Evolutionary conservation across 2,329 filamentous ascomycete species (phyloP).

Genomic region (Didymella glomerata): DNA sequence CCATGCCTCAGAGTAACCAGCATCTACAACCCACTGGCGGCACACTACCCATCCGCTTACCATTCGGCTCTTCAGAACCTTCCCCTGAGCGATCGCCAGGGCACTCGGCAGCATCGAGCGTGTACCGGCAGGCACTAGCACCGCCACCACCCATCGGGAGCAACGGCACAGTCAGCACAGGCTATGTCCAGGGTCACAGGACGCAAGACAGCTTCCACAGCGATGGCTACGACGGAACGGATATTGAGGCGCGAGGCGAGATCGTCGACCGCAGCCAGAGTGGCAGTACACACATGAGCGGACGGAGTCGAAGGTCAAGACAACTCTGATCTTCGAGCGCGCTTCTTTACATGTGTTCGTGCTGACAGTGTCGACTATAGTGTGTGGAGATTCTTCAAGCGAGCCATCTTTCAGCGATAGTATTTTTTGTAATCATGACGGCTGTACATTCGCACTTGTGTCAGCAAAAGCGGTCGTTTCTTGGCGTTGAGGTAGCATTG

Average conservation of each 20-base stretch:
- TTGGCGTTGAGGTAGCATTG: slow-evolving; percentile 8
- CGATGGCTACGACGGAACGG: slow-evolving; percentile 40
- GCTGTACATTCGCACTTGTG: not conserved
- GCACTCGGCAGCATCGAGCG: slow-evolving; percentile 48
- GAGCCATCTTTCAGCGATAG: not conserved
- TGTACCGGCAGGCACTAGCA: slow-evolving; percentile 38
- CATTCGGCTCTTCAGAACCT: slow-evolving; percentile 49
- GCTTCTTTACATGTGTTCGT: not conserved
- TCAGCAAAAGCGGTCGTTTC: not conserved
- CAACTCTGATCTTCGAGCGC: not conserved
- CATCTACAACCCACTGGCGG: slow-evolving; percentile 38
- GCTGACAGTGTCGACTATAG: not conserved
- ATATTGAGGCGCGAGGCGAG: slow-evolving; percentile 49
- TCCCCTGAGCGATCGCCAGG: slow-evolving; percentile 48
- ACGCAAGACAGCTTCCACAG: slow-evolving; percentile 51
- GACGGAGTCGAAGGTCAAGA: slow-evolving; percentile 26
- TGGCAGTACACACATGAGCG: slow-evolving; percentile 44
- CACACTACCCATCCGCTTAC: slow-evolving; percentile 43
- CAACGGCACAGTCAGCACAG: slow-evolving; percentile 46
- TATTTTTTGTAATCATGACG: slow-evolving; percentile 11
- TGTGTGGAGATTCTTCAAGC: not conserved
- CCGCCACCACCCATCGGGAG: slow-evolving; percentile 32
- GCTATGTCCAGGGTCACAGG: slow-evolving; percentile 51
- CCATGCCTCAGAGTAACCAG: slow-evolving; percentile 29
- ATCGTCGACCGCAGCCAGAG: slow-evolving; percentile 49